A percentile compares a stretch with the other conserved stretches of the same genome.
Conservation (phyloP, 2,329 filamentous ascomycete species). For the Cordyceps cicadae region DNA sequence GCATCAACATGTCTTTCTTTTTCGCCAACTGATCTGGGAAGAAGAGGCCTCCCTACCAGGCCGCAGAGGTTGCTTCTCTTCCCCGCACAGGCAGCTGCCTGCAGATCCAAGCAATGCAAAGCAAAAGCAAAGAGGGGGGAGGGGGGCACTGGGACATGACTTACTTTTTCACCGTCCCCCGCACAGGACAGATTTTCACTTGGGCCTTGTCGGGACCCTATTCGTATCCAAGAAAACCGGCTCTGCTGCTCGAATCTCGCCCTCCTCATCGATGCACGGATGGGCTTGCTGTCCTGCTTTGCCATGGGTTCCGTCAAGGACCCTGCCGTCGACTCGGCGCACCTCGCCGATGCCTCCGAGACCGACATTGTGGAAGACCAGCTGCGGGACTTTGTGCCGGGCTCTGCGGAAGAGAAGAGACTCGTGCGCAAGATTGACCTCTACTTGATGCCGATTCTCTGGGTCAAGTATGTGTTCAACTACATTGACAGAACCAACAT, state of each 20-base stretch:
- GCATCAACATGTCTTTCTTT: background rate
- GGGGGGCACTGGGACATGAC: too few species aligned
- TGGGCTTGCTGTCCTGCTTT: background rate
- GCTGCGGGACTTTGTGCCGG: constrained; percentile 21
- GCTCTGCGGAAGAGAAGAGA: constrained; percentile 16
- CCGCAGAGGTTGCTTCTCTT: background rate
- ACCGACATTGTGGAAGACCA: constrained; percentile 18
- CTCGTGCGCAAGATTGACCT: constrained; percentile 30
- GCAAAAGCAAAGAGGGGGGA: background rate
- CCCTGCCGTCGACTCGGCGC: background rate
- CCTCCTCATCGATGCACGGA: too few species aligned
- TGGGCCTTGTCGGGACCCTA: background rate
- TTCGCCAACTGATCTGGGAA: background rate
- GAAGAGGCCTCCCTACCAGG: background rate
- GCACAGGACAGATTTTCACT: background rate
- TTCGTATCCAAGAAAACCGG: background rate
- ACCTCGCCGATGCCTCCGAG: constrained; percentile 8
- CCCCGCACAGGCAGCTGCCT: background rate
- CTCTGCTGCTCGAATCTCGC: background rate
- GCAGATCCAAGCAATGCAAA: background rate
- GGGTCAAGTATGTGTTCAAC: constrained; percentile 35
- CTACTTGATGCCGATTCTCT: constrained; percentile 40
- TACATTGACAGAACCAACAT: constrained; percentile 24
- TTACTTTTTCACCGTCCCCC: background rate
- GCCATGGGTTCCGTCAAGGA: background rate